Evolutionary conservation across 257 asterid genomes (phyloP).

Genomic region (Fraxinus pennsylvanica): DNA sequence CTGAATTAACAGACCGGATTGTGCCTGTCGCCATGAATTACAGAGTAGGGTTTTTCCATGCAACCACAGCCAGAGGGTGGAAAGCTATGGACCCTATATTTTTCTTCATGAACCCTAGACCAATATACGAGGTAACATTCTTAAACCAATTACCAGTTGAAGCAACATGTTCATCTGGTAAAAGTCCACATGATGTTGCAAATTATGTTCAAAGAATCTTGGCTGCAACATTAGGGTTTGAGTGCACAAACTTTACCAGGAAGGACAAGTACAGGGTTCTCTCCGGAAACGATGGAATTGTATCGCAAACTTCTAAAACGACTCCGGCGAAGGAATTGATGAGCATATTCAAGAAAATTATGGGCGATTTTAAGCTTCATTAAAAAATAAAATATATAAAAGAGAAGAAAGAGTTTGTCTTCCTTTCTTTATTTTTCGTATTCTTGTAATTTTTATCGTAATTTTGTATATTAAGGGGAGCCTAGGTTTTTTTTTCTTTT

Average conservation of each 20-base stretch:
- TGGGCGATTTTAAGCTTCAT: conserved; percentile 48
- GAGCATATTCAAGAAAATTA: conserved; percentile 40
- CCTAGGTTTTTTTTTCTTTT: too few relatives aligned
- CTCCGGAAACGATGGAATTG: conserved; percentile 83
- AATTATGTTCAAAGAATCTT: conserved; percentile 84
- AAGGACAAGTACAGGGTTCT: conserved; percentile 86
- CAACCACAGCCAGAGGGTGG: conserved; percentile 92
- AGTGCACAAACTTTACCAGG: conserved; percentile 83
- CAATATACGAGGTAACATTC: conserved; percentile 75
- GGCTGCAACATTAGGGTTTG: conserved; percentile 88
- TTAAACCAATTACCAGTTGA: conserved; percentile 77
- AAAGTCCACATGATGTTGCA: conserved; percentile 84
- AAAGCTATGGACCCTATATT: conserved; percentile 80
- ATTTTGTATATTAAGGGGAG: too few relatives aligned
- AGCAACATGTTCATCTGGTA: conserved; percentile 82
- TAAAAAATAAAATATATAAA: not conserved
- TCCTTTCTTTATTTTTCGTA: too few relatives aligned
- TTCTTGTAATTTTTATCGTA: too few relatives aligned
- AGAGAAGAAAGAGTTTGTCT: too few relatives aligned
- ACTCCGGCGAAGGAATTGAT: conserved; percentile 26
- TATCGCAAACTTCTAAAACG: conserved; percentile 30
- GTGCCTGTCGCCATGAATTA: conserved; percentile 91
- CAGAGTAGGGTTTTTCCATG: conserved; percentile 77
- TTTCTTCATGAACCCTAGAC: conserved; percentile 91
- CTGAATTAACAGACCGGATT: conserved; percentile 73